Conservation (phyloP, 108 stramenopile genomes). For the Bacterosira constricta region DNA sequence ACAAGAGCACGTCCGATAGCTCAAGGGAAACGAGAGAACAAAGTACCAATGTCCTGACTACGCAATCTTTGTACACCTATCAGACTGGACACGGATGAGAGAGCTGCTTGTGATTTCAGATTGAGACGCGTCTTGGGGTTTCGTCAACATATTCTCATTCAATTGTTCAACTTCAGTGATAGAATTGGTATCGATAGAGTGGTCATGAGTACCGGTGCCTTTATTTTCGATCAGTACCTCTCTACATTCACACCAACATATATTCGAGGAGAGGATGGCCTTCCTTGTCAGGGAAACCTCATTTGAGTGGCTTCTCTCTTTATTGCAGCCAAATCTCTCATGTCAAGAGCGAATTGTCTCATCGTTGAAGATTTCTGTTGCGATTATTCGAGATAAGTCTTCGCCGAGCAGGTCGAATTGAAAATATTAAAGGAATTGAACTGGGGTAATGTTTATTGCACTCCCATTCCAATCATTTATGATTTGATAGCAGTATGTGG, state of each 20-base stretch:
- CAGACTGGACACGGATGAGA: too few relatives aligned
- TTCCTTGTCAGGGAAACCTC: not conserved
- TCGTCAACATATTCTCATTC: too few relatives aligned
- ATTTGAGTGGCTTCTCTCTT: not conserved
- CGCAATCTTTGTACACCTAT: too few relatives aligned
- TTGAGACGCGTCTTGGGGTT: too few relatives aligned
- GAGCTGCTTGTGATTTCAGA: too few relatives aligned
- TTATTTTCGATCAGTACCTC: conserved; percentile 3
- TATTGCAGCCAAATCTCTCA: conserved; percentile 3
- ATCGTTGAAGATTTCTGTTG: not conserved
- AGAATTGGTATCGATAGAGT: not conserved
- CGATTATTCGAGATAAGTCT: not conserved
- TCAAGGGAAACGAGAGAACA: too few relatives aligned
- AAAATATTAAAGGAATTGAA: not conserved
- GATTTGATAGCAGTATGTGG: not conserved
- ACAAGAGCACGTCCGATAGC: too few relatives aligned
- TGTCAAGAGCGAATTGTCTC: not conserved
- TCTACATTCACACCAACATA: not conserved
- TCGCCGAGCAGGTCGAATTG: not conserved
- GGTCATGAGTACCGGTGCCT: not conserved
- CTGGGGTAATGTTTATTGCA: not conserved
- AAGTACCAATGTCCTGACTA: too few relatives aligned
- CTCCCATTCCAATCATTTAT: not conserved
- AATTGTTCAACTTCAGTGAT: too few relatives aligned
- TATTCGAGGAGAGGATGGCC: not conserved